Evolutionary conservation across 2,329 filamentous ascomycete species (phyloP), one percentile per base, ranked within the genome.

Genomic region (Arthrobotrys sphaeroides): DNA sequence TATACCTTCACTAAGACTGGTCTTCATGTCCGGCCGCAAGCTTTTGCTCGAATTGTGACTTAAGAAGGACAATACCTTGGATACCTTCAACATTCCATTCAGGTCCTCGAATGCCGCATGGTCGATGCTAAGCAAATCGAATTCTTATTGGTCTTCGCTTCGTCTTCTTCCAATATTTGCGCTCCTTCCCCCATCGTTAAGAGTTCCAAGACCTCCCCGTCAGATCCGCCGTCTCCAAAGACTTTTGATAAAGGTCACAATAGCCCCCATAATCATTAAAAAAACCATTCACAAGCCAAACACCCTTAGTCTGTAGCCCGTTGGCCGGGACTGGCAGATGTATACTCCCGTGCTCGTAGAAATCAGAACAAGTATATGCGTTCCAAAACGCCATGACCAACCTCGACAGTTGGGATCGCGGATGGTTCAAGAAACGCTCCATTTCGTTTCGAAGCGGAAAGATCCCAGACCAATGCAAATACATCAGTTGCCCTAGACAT

Each of bases 391-490:
- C 85, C 84, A 1, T 83, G 80, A 3, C 82, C 81, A 62, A 90
- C 87, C 24, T 88, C 83, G 9, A 92, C 82, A 3, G 93, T 85
- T 0, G 91, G 91, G 22, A 94, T 88, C 0, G 90, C 89, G 0
- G 89, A 86, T 79, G 91, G 87, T 79, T 94, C 91, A 0, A 94
- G 85, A 83, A 92, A 93, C 0, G 94, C 87, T 0, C 88, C 90
- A 5, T 85, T 85, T 26, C 91, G 88, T 5, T 87, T 86, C 0
- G 87, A 90, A 6, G 84, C 83, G 81, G 90, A 92, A 0, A 94
- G 85, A 57, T 93, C 90, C 16, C 86, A 84, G 16, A 93, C 88
- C 0, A 85, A 88, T 1, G 83, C 80, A 80, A 92, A 93, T 0
- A 85, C 79, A 79, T 93, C 91, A 0, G 83, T 84, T 49, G 88